Evolutionary conservation across 352 stramenopile species (phyloP), one percentile per base, ranked within the genome.

Genomic region (Phytophthora agathidicida): DNA sequence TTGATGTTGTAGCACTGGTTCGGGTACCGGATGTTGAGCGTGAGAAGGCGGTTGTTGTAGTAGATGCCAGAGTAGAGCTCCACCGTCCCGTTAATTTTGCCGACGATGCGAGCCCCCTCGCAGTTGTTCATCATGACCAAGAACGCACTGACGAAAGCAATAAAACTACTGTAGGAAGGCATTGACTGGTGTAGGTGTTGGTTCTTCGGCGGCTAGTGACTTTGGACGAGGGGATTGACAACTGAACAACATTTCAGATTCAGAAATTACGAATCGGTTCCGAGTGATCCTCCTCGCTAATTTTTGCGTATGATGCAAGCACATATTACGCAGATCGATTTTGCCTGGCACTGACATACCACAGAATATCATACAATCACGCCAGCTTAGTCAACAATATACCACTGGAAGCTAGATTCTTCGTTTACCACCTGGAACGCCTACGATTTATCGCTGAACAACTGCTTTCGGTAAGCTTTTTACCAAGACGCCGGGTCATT

Each of bases 1-100:
- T 60, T 47, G 13, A 65, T 26, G 24, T 70, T 52, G 42, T 61
- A 70, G 36, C 61, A 70, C 30, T 61, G 27, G 44, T 70, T 65
- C 7, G 61, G 61, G 31, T 44, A 61, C 3, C 14, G 11, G 16
- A 70, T 28, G 19, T 70, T 65, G 35, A 70, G 31, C 1, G 39
- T 45, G 16, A 70, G 39, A 2, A 65, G 35, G 4, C 5, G 46
- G 10, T 65, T 35, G 3, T 28, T 42, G 46, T 70, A 65, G 42
- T 52, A 53, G 0, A 10, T 60, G 39, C 16, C 22, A 13, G 53
- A 57, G 19, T 61, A 66, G 30, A 70, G 31, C 4, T 30, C n/a
- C n/a, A 70, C 44, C 9, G 35, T 51, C 17, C 56, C 56, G 30
- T 70, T 27, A 4, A 65, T 51, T 11, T 31, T 51, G 13, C 26